Evolutionary conservation across 148 eudicot species (phyloP).

Genomic region (Salicornia ramosissima): DNA sequence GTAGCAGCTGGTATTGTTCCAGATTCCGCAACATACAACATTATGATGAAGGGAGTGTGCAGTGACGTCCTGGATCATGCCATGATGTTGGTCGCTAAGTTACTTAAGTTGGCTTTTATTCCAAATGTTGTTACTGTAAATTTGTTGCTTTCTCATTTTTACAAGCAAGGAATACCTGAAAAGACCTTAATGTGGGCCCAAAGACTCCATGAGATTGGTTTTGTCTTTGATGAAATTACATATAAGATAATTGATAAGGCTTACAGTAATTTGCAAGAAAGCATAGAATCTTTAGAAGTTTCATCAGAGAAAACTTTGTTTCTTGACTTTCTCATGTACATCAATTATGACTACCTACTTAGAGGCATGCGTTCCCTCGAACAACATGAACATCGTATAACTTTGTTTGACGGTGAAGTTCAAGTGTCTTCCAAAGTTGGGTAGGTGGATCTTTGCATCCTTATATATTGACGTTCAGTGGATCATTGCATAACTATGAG

Average conservation of each 20-base stretch:
- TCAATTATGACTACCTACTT: slow-evolving; percentile 58
- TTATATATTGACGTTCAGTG: slow-evolving; percentile 3
- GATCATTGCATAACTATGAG: slow-evolving; percentile 11
- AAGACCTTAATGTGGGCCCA: slow-evolving; percentile 82
- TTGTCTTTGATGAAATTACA: slow-evolving; percentile 65
- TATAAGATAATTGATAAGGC: slow-evolving; percentile 67
- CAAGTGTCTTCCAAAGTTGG: slow-evolving; percentile 14
- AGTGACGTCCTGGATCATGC: slow-evolving; percentile 67
- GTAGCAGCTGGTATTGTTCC: slow-evolving; percentile 72
- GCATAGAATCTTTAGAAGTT: slow-evolving; percentile 29
- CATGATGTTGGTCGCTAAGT: slow-evolving; percentile 69
- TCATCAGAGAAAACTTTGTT: slow-evolving; percentile 62
- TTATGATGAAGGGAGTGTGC: slow-evolving; percentile 76
- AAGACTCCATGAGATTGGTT: slow-evolving; percentile 50
- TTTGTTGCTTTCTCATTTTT: slow-evolving; percentile 68
- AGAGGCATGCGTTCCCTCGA: slow-evolving; percentile 30
- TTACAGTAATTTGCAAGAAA: slow-evolving; percentile 37
- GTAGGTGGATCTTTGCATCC: slow-evolving; percentile 1
- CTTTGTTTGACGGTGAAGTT: slow-evolving; percentile 13
- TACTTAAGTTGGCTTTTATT: slow-evolving; percentile 83
- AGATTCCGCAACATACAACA: slow-evolving; percentile 81
- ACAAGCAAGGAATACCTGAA: slow-evolving; percentile 74
- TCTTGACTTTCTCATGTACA: slow-evolving; percentile 81
- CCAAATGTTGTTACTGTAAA: slow-evolving; percentile 76
- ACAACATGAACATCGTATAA: slow-evolving; percentile 18